A percentile compares a stretch with the other conserved stretches of the same genome.
These are phyloP conservation scores for Salvia rosmarinus DNA, from an alignment of 257 asterid genomes.

Conservation along the genomic window DNA sequence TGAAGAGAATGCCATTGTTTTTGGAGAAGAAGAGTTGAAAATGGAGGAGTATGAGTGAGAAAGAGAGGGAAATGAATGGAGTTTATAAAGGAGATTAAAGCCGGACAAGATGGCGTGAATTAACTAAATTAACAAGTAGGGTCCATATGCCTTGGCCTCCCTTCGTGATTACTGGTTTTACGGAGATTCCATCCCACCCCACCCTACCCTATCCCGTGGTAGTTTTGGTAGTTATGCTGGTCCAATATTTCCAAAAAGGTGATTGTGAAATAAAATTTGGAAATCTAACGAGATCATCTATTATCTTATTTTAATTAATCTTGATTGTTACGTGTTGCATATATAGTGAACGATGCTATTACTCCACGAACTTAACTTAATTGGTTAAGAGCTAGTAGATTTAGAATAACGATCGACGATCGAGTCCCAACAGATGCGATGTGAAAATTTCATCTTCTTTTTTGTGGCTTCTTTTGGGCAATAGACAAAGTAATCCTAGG, in stretches of 20 bases:
- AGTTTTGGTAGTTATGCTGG: conserved; percentile 61
- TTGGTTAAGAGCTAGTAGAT: too few relatives aligned
- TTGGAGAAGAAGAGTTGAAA: conserved; percentile 20
- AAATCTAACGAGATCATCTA: background rate
- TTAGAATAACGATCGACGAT: too few relatives aligned
- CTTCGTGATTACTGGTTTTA: conserved; percentile 63
- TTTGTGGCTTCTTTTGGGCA: too few relatives aligned
- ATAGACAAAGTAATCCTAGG: too few relatives aligned
- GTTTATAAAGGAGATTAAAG: conserved; percentile 47
- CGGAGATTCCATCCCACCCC: conserved; percentile 52
- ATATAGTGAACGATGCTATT: background rate
- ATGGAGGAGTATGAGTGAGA: conserved; percentile 26
- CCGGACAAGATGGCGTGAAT: conserved; percentile 62
- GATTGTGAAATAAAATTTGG: background rate
- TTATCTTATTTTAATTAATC: background rate
- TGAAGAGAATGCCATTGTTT: conserved; percentile 41
- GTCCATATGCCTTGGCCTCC: conserved; percentile 36
- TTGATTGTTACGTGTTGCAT: background rate
- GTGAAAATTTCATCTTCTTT: too few relatives aligned
- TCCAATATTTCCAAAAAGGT: conserved; percentile 23
- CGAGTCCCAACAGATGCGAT: too few relatives aligned
- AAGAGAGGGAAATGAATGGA: conserved; percentile 27
- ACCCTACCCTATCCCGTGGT: conserved; percentile 22
- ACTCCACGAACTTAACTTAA: too few relatives aligned
- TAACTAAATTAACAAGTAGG: conserved; percentile 67